Conservation (phyloP, 306 rosid species). For the Crataegus laevigata region DNA sequence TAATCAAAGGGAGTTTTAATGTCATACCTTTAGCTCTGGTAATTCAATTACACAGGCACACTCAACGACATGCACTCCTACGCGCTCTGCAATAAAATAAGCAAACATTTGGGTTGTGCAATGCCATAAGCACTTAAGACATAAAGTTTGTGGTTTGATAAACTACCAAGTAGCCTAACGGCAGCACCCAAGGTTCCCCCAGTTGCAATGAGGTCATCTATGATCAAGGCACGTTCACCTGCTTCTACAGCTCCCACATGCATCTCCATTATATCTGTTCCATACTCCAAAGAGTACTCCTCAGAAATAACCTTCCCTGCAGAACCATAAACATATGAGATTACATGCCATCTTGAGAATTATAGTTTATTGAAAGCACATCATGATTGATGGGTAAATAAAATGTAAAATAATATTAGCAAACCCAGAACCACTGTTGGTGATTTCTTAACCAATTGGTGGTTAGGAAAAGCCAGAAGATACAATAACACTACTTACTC, state of each 20-base stretch:
- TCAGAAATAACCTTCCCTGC: constrained; percentile 94
- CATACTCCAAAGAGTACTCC: constrained; percentile 96
- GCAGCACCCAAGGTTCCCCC: constrained; percentile 97
- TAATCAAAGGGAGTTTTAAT: background rate
- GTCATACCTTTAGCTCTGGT: constrained; percentile 72
- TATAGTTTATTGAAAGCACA: background rate
- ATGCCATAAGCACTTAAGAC: background rate
- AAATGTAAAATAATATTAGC: background rate
- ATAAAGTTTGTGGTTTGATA: background rate
- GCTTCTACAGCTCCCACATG: constrained; percentile 87
- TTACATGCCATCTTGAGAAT: background rate
- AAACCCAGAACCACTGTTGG: background rate
- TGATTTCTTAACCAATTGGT: background rate
- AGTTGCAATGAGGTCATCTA: constrained; percentile 96
- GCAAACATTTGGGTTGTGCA: background rate
- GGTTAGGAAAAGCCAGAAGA: background rate
- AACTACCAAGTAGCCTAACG: constrained; percentile 75
- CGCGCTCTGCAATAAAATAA: constrained; percentile 60
- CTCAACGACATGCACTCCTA: constrained; percentile 72
- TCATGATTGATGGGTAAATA: background rate
- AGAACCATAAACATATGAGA: background rate
- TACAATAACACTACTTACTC: background rate
- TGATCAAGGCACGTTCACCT: constrained; percentile 88
- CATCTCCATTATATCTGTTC: constrained; percentile 94
- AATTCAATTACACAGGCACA: constrained; percentile 93